phyloP scores from a whole-genome alignment of 2,329 filamentous ascomycete species.

The Rachicladosporium sp. region DNA sequence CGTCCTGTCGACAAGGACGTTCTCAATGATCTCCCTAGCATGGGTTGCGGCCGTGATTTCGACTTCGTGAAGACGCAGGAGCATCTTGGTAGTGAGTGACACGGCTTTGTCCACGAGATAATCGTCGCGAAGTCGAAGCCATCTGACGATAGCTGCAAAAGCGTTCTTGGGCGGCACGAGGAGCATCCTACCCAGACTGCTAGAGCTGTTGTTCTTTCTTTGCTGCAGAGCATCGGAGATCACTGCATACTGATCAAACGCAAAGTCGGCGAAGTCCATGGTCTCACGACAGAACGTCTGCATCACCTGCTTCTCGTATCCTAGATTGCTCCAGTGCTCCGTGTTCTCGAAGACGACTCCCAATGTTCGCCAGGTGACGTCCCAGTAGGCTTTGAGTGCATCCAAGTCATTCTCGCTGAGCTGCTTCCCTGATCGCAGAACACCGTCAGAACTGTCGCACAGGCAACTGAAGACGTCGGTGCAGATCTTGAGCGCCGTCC shows the following conservation, averaged over 20 bases:
- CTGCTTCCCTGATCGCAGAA: conserved; percentile 46
- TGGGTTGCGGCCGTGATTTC: conserved; percentile 55
- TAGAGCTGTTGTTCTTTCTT: conserved; percentile 24
- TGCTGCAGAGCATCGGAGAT: conserved; percentile 58
- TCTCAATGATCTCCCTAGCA: conserved; percentile 50
- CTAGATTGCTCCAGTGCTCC: conserved; percentile 64
- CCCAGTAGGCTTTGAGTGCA: conserved; percentile 69
- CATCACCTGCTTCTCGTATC: conserved; percentile 65
- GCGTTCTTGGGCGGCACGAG: conserved; percentile 53
- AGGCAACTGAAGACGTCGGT: conserved; percentile 51
- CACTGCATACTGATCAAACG: conserved; percentile 75
- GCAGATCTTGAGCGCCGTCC: conserved; percentile 48
- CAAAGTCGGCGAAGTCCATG: conserved; percentile 80
- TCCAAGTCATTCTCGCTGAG: conserved; percentile 46
- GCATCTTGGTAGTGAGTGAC: conserved; percentile 69
- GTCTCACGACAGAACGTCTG: conserved; percentile 87
- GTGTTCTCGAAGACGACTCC: conserved; percentile 72
- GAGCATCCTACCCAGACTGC: conserved; percentile 39
- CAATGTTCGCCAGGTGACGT: conserved; percentile 67
- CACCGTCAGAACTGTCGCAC: conserved; percentile 49
- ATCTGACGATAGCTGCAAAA: conserved; percentile 62
- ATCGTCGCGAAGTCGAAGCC: conserved; percentile 79
- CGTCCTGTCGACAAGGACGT: conserved; percentile 47
- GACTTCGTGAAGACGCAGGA: conserved; percentile 67
- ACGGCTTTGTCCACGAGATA: conserved; percentile 77